Evolutionary conservation across 116 monocot genomes (phyloP), one percentile per base, ranked within the genome.

Genomic region (Zostera marina): DNA sequence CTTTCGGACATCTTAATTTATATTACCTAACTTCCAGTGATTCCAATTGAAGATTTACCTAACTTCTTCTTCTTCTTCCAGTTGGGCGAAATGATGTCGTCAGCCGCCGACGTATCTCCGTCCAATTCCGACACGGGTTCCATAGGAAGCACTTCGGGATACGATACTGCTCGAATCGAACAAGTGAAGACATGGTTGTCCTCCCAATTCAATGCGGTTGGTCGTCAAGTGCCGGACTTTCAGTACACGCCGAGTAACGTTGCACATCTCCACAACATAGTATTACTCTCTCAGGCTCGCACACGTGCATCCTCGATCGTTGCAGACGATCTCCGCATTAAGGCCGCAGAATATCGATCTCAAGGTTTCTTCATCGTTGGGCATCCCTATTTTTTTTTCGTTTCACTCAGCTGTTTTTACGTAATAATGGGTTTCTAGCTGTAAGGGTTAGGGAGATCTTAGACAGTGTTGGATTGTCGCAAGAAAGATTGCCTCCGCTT

Each of bases 361-460:
- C 69, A 89, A 76, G 66, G 72, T 66, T n/a, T n/a, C n/a, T n/a
- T n/a, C n/a, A n/a, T n/a, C n/a, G n/a, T n/a, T n/a, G n/a, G n/a
- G n/a, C n/a, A 3, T 55, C 38, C 38, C 38, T 56, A 39, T 56
- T 15, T 26, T 25, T 40, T 32, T 32, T n/a, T n/a, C n/a, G n/a
- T n/a, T n/a, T 32, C 12, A 20, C 17, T 49, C 8, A 17, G 49
- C 7, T 8, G 20, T 49, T 8, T 8, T 17, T 49, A 9, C 20
- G 4, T 17, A 49, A 12, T 56, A 32, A 32, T 32, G 32, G 4
- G 32, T 7, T 7, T 45, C 66, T 42, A 72, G 89, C 85, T n/a
- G 73, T 79, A 0, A 64, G 96, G 60, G 65, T 96, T 45, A 67
- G 80, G 40, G 96, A 96, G 74, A 77, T 85, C 44, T 64, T 96